phyloP scores from a whole-genome alignment of 371 early-diverging fungal species.

The Lichtheimia hyalospora region DNA sequence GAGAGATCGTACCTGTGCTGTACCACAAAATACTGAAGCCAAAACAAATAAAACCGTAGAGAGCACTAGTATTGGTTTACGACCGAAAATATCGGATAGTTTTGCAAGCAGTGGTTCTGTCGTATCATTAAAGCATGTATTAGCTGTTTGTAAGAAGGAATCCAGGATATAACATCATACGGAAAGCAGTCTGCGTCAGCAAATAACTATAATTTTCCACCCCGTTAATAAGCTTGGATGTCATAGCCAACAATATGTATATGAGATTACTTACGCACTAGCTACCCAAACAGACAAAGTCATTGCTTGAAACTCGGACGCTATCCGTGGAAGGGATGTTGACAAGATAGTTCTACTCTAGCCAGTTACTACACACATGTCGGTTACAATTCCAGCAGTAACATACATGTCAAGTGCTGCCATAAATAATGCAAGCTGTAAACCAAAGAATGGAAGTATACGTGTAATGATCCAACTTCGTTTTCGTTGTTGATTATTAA shows the following conservation, averaged over 20 bases:
- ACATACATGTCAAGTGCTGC: slow-evolving; percentile 67
- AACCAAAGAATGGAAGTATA: slow-evolving; percentile 23
- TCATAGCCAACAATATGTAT: not conserved
- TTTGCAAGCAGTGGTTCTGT: slow-evolving; percentile 57
- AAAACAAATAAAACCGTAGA: slow-evolving; percentile 60
- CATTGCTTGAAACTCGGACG: slow-evolving; percentile 66
- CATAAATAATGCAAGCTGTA: slow-evolving; percentile 66
- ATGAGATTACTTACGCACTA: not conserved
- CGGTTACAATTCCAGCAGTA: not conserved
- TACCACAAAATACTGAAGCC: slow-evolving; percentile 63
- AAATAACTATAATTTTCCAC: slow-evolving; percentile 45
- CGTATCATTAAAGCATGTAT: not conserved
- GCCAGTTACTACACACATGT: too few relatives aligned
- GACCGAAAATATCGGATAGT: slow-evolving; percentile 75
- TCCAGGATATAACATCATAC: slow-evolving; percentile 16
- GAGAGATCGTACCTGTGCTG: slow-evolving; percentile 15
- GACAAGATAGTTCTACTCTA: slow-evolving; percentile 66
- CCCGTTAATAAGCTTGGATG: not conserved
- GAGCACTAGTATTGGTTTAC: slow-evolving; percentile 56
- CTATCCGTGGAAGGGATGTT: slow-evolving; percentile 69
- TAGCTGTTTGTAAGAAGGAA: not conserved
- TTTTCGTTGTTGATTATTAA: too few relatives aligned
- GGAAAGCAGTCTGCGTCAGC: slow-evolving; percentile 43
- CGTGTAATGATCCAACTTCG: too few relatives aligned
- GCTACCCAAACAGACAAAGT: slow-evolving; percentile 57